phyloP scores from a whole-genome alignment of 768 basidiomycete genomes.

The Lactarius indigo region DNA sequence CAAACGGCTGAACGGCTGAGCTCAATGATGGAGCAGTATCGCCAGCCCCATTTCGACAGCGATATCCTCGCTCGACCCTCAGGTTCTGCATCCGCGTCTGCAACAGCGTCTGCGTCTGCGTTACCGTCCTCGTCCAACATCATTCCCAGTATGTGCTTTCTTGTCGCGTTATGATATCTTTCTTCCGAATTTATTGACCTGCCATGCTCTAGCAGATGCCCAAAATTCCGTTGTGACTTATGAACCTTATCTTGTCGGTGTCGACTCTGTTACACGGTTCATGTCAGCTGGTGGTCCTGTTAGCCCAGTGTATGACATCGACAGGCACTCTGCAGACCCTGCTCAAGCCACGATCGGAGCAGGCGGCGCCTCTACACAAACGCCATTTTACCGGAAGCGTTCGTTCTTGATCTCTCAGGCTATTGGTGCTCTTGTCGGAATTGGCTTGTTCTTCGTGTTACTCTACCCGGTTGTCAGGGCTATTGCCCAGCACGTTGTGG shows the following conservation, averaged over 20 bases:
- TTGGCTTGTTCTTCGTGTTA: slow-evolving; percentile 62
- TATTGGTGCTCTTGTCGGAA: slow-evolving; percentile 48
- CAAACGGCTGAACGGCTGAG: background rate
- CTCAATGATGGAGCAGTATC: slow-evolving; percentile 16
- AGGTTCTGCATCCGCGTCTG: no score
- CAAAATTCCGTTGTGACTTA: background rate
- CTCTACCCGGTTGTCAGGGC: slow-evolving; percentile 66
- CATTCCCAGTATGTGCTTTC: background rate
- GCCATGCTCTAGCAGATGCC: background rate
- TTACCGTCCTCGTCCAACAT: background rate
- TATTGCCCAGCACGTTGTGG: slow-evolving; percentile 62
- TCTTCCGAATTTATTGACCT: background rate
- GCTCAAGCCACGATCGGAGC: background rate
- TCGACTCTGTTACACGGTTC: background rate
- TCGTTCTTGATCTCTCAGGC: slow-evolving; percentile 60
- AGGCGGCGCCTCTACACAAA: slow-evolving; percentile 17
- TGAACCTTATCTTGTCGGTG: background rate
- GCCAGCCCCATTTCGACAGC: background rate
- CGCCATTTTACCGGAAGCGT: slow-evolving; percentile 57
- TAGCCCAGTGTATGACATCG: background rate
- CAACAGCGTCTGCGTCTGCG: no score
- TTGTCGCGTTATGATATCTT: background rate
- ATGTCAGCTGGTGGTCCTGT: background rate
- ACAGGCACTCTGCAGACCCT: background rate
- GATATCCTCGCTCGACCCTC: background rate